Conservation (phyloP, 2,329 filamentous ascomycete genomes). For the Tympanopsis confertula region DNA sequence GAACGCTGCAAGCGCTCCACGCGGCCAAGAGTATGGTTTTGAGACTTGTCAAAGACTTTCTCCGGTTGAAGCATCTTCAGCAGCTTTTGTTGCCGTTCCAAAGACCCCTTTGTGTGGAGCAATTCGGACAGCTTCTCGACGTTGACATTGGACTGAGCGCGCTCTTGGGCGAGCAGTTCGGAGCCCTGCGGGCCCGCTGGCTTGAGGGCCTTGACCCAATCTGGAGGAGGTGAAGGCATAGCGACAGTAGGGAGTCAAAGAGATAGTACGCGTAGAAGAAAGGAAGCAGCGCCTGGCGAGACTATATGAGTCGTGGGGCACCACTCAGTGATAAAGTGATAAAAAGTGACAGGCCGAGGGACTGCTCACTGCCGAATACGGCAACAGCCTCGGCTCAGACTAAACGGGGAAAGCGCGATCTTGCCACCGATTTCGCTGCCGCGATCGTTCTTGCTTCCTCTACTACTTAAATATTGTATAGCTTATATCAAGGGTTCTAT, state of each 20-base stretch:
- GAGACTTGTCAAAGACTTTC: slow-evolving; percentile 65
- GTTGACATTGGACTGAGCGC: slow-evolving; percentile 53
- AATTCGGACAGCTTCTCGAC: slow-evolving; percentile 57
- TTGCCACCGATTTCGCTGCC: too few relatives aligned
- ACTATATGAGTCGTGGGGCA: not conserved
- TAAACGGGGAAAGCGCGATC: too few relatives aligned
- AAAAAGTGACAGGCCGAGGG: not conserved
- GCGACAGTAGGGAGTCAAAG: not conserved
- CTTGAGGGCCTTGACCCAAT: slow-evolving; percentile 58
- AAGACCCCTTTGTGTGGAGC: slow-evolving; percentile 54
- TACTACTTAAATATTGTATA: too few relatives aligned
- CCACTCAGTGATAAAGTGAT: not conserved
- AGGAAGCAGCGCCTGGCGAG: too few relatives aligned
- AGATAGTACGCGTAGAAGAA: too few relatives aligned
- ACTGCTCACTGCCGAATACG: not conserved
- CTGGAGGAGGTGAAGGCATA: slow-evolving; percentile 21
- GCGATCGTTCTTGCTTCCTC: too few relatives aligned
- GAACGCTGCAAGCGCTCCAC: slow-evolving; percentile 59
- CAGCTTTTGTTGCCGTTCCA: slow-evolving; percentile 48
- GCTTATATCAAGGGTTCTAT: too few relatives aligned
- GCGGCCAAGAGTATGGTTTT: slow-evolving; percentile 65
- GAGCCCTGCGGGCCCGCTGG: slow-evolving; percentile 56
- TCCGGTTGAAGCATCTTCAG: slow-evolving; percentile 55
- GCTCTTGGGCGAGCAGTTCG: slow-evolving; percentile 58
- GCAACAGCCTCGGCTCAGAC: slow-evolving; percentile 1